Evolutionary conservation across 2,329 filamentous ascomycete genomes (phyloP).

Genomic region (Aspergillus phoenicis): DNA sequence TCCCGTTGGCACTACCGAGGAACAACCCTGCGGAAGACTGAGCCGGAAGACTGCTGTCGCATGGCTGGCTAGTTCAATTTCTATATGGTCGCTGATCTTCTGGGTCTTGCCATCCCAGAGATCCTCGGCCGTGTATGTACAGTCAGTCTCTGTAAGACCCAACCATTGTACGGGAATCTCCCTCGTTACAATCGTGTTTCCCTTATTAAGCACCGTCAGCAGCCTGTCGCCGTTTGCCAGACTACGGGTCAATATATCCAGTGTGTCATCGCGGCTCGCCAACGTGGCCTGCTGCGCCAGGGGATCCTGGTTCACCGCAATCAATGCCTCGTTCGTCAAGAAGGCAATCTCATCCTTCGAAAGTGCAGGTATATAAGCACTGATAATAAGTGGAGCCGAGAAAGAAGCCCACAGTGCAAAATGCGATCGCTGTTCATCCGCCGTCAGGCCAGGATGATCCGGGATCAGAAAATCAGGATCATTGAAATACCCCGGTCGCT

Average conservation of each 20-base stretch:
- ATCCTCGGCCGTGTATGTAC: constrained; percentile 42
- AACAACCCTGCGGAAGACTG: constrained; percentile 31
- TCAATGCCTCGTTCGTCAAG: constrained; percentile 47
- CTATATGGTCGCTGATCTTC: constrained; percentile 27
- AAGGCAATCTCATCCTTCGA: constrained; percentile 38
- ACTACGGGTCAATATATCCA: constrained; percentile 52
- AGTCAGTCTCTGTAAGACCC: constrained; percentile 35
- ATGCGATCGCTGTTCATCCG: constrained; percentile 50
- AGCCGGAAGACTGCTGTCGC: constrained; percentile 50
- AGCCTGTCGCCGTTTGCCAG: constrained; percentile 52
- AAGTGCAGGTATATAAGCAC: constrained; percentile 46
- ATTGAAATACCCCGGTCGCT: constrained; percentile 50
- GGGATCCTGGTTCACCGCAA: constrained; percentile 48
- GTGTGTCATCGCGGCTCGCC: constrained; percentile 47
- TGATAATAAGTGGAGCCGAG: constrained; percentile 53
- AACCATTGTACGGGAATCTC: constrained; percentile 40
- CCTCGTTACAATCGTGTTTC: constrained; percentile 31
- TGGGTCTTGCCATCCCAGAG: constrained; percentile 46
- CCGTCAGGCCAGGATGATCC: constrained; percentile 50
- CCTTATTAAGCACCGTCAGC: constrained; percentile 52
- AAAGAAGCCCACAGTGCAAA: constrained; percentile 57
- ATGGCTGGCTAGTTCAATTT: constrained; percentile 38
- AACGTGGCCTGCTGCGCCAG: constrained; percentile 52
- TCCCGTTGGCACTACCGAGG: constrained; percentile 46
- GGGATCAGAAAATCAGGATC: constrained; percentile 55